phyloP scores from a whole-genome alignment of 495 filamentous ascomycete species.

The Penicillium desertorum region DNA sequence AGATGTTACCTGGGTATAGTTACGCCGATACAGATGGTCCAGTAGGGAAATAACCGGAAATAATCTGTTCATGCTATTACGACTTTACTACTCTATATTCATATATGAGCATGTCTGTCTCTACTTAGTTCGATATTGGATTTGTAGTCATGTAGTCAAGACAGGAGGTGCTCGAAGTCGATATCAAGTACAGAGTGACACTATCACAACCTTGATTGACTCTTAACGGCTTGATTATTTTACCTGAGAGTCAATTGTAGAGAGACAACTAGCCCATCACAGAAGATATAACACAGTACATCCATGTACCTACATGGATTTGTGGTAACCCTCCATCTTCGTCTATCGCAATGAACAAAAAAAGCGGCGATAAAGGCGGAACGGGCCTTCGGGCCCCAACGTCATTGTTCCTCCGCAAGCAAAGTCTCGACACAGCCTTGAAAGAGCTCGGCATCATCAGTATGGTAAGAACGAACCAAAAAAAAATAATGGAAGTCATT shows the following conservation, averaged over 20 bases:
- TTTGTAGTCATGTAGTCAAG: background rate
- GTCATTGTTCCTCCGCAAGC: slow-evolving; percentile 17
- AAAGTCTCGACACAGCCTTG: slow-evolving; percentile 6
- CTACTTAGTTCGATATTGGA: background rate
- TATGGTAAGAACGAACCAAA: slow-evolving; percentile 6
- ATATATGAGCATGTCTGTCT: background rate
- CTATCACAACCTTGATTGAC: background rate
- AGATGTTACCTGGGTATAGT: background rate
- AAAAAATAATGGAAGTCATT: background rate
- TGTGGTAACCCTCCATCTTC: background rate
- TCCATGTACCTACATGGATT: background rate
- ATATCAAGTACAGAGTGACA: background rate
- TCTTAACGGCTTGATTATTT: background rate
- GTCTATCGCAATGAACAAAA: background rate
- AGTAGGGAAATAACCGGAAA: background rate
- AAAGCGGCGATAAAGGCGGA: slow-evolving; percentile 8
- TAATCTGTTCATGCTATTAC: background rate
- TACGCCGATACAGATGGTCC: background rate
- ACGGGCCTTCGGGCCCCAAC: slow-evolving; percentile 12
- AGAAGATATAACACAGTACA: background rate
- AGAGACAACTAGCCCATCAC: background rate
- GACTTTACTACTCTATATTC: background rate
- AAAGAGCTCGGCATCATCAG: background rate
- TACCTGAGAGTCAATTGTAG: background rate
- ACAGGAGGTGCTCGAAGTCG: background rate